Evolutionary conservation across 805 yeast genomes (phyloP).

Genomic region (Candida jianshihensis): DNA sequence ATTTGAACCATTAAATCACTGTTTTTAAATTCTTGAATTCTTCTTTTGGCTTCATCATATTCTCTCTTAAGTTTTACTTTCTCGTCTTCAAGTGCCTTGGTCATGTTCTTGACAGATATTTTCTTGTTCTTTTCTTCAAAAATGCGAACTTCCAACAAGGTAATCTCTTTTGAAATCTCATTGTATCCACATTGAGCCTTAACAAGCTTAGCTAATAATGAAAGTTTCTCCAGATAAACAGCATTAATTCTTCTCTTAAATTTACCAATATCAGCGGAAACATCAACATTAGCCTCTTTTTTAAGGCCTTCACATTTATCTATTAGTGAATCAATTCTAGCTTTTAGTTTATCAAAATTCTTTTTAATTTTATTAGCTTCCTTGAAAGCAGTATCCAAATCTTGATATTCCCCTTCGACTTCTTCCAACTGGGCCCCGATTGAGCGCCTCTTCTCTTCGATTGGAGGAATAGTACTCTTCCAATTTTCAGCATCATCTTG

Average conservation of each 20-base stretch:
- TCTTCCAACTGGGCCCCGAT: background rate
- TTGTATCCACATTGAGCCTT: slow-evolving; percentile 21
- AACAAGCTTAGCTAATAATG: slow-evolving; percentile 17
- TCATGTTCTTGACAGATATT: slow-evolving; percentile 24
- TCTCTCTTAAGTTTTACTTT: slow-evolving; percentile 22
- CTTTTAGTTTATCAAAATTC: slow-evolving; percentile 17
- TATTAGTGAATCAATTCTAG: slow-evolving; percentile 22
- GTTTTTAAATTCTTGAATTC: slow-evolving; percentile 15
- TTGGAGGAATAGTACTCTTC: slow-evolving; percentile 6
- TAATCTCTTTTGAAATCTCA: slow-evolving; percentile 17
- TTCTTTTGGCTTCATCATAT: slow-evolving; percentile 25
- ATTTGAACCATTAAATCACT: no score
- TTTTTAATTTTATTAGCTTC: slow-evolving; percentile 8
- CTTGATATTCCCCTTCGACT: background rate
- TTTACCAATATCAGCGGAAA: slow-evolving; percentile 29
- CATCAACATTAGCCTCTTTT: slow-evolving; percentile 35
- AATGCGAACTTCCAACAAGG: slow-evolving; percentile 20
- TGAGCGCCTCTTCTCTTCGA: slow-evolving; percentile 4
- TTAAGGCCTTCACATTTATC: slow-evolving; percentile 28
- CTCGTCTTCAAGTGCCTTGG: slow-evolving; percentile 23
- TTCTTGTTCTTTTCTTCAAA: slow-evolving; percentile 36
- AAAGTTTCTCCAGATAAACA: slow-evolving; percentile 18
- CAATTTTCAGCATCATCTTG: slow-evolving; percentile 10
- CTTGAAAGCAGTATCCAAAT: slow-evolving; percentile 3
- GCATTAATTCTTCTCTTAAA: slow-evolving; percentile 24